Evolutionary conservation across 2,329 filamentous ascomycete genomes (phyloP), one percentile per base, ranked within the genome.

Genomic region (Trichocomaceae sp.): DNA sequence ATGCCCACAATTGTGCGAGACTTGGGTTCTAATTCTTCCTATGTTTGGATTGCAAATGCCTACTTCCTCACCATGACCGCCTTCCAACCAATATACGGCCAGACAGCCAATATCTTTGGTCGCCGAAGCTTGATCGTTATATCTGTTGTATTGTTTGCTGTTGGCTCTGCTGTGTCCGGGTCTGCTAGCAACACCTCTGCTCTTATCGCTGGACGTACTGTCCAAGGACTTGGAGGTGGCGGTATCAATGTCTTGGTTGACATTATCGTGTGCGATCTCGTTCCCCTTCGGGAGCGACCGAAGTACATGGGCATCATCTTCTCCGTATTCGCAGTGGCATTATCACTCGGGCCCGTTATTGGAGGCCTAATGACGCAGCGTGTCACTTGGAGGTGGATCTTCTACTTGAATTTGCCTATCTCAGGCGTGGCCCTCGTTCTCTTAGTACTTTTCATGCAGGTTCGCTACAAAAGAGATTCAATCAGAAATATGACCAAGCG

Each of bases 221-320:
- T 84, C 1, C 80, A 84, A 54, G 82, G 83, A 0, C 60, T 78
- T 1, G 78, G 77, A 0, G 72, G 67, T 1, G 77, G 73, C 1
- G 77, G 77, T 0, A 71, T 77, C 58, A 61, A 58, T 19, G 53
- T 66, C 3, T 59, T 79, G 50, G 70, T 69, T 0, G 72, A 76
- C 29, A 69, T 78, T 17, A 66, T 78, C 1, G 66, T 77, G 2
- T 72, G 71, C 12, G 75, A 79, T 56, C 65, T 78, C 39, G 72
- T 78, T 2, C 72, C 75, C 5, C 62, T 78, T 20, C 59, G 66
- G 7, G 63, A 69, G 15, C 59, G 65, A 17, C 62, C 62, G 0
- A 66, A 65, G 12, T 69, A 62, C 53, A 50, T 66, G 26, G 61
- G 59, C 5, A 52, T 63, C 29, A 57, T 68, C 7, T 56, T 61